Conservation (phyloP, 2,329 filamentous ascomycete species). For the Aspergillus nomiae region DNA sequence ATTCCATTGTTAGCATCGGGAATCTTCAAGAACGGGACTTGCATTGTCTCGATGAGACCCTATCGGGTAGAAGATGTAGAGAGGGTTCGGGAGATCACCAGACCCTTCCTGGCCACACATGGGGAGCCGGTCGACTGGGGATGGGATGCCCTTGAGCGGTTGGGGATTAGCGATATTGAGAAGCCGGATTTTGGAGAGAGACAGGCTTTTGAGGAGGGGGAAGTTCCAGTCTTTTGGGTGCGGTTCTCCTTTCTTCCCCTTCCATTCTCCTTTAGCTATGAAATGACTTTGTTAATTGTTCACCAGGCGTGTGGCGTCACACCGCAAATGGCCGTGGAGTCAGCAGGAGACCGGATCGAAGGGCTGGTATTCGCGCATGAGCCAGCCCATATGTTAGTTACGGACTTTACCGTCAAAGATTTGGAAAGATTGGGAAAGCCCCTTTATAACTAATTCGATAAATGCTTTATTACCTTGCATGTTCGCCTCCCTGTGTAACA, state of each 20-base stretch:
- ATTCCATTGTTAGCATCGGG: slow-evolving; percentile 60
- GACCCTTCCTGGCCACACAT: slow-evolving; percentile 59
- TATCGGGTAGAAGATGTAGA: slow-evolving; percentile 56
- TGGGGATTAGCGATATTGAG: slow-evolving; percentile 60
- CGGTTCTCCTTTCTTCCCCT: neutral
- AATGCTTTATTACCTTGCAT: neutral
- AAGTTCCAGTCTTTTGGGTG: slow-evolving; percentile 37
- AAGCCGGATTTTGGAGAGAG: slow-evolving; percentile 60
- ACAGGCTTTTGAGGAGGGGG: slow-evolving; percentile 43
- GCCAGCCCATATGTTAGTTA: slow-evolving; percentile 63
- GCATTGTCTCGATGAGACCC: slow-evolving; percentile 66
- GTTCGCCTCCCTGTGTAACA: neutral
- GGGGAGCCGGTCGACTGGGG: slow-evolving; percentile 68
- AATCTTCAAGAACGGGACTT: slow-evolving; percentile 57
- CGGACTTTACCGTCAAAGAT: slow-evolving; percentile 55
- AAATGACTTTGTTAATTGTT: slow-evolving; percentile 48
- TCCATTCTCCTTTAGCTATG: neutral
- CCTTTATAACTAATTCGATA: neutral
- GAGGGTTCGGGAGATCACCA: slow-evolving; percentile 57
- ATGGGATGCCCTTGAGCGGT: slow-evolving; percentile 55
- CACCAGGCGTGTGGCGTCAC: slow-evolving; percentile 67
- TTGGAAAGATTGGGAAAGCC: slow-evolving; percentile 18
- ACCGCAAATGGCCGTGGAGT: slow-evolving; percentile 65
- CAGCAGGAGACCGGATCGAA: slow-evolving; percentile 47
- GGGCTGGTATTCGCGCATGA: slow-evolving; percentile 64